Conservation (phyloP, 2,329 filamentous ascomycete genomes). For the Fonsecaea multimorphosa region DNA sequence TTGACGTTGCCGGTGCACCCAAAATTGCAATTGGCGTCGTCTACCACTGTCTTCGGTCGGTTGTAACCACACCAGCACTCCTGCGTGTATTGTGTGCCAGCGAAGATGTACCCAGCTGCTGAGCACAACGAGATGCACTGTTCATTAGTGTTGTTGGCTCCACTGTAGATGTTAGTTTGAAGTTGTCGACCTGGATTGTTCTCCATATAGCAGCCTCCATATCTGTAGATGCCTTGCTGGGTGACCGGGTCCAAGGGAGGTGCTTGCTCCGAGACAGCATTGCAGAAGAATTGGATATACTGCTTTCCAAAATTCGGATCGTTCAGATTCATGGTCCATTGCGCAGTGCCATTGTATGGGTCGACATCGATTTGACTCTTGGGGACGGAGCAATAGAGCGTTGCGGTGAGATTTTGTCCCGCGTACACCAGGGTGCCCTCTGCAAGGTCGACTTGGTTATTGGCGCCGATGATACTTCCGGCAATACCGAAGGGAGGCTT, state of each 20-base stretch:
- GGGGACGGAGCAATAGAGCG: conserved; percentile 61
- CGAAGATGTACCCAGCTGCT: conserved; percentile 38
- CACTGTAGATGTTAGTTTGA: conserved; percentile 40
- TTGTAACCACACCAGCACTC: conserved; percentile 46
- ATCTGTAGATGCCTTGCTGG: conserved; percentile 36
- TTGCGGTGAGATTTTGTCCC: conserved; percentile 59
- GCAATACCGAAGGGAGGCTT: conserved; percentile 64
- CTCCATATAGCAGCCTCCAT: conserved; percentile 45
- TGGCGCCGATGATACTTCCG: conserved; percentile 59
- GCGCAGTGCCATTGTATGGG: conserved; percentile 55
- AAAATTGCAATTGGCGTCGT: conserved; percentile 39
- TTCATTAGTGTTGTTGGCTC: conserved; percentile 40
- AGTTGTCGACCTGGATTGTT: conserved; percentile 43
- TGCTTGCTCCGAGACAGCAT: conserved; percentile 34
- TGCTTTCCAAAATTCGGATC: conserved; percentile 49
- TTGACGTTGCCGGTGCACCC: conserved; percentile 38
- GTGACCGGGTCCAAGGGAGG: conserved; percentile 28
- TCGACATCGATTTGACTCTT: conserved; percentile 64
- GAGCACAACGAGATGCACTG: conserved; percentile 41
- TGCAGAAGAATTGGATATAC: conserved; percentile 34
- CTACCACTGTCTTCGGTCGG: conserved; percentile 39
- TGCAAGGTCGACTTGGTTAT: conserved; percentile 63
- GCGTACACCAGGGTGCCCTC: conserved; percentile 61
- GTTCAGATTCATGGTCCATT: conserved; percentile 53
- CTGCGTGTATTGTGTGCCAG: conserved; percentile 42